Evolutionary conservation across 2,329 filamentous ascomycete species (phyloP).

Genomic region (Aspergillus ruber): DNA sequence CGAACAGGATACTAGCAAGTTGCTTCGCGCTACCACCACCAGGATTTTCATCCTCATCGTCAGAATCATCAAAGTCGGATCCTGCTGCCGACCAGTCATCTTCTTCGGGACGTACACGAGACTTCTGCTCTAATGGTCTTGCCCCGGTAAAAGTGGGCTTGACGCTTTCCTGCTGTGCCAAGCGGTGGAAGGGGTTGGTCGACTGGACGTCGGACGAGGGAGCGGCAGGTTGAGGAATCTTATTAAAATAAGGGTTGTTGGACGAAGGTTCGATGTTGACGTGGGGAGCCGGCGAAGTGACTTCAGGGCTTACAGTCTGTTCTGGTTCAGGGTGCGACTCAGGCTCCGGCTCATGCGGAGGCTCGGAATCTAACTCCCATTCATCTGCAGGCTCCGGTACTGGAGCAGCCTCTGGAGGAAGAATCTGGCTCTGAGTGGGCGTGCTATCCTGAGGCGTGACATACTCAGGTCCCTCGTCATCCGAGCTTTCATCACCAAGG

Average conservation of each 20-base stretch:
- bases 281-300: constrained; percentile 46
- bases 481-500: constrained; percentile 67
- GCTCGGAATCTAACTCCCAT: constrained; percentile 37
- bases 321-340: constrained; percentile 39
- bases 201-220: constrained; percentile 52
- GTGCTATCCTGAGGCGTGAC: constrained; percentile 58
- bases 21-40: constrained; percentile 82
- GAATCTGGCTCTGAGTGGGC: constrained; percentile 51
- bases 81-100: constrained; percentile 74
- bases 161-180: constrained; percentile 56
- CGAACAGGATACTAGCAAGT: constrained; percentile 89
- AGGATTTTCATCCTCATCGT: constrained; percentile 69
- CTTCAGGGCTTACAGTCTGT: constrained; percentile 43
- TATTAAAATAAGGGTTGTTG: constrained; percentile 91
- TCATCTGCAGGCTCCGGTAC: constrained; percentile 17
- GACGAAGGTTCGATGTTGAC: constrained; percentile 65
- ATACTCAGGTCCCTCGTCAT: constrained; percentile 71
- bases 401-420: constrained; percentile 31
- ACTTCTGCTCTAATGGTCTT: constrained; percentile 42
- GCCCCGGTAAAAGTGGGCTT: constrained; percentile 47
- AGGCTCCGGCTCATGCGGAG: constrained; percentile 7
- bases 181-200: constrained; percentile 94
- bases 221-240: constrained; percentile 62
- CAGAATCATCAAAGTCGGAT: constrained; percentile 66
- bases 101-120: constrained; percentile 55